Conservation (phyloP, 495 filamentous ascomycete genomes). For the Xeromyces bisporus region DNA sequence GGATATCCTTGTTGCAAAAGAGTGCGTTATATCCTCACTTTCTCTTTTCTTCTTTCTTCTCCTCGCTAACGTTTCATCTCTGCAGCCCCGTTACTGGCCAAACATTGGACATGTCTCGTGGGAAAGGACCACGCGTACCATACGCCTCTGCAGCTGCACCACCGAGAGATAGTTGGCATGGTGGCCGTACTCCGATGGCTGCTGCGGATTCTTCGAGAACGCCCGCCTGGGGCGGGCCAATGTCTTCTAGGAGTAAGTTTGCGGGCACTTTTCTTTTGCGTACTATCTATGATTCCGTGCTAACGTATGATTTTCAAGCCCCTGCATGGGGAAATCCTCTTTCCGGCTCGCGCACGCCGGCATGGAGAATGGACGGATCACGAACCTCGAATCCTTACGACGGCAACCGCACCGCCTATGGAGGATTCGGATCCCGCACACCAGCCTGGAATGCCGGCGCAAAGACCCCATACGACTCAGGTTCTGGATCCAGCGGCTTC, state of each 20-base stretch:
- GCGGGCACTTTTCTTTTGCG: background rate
- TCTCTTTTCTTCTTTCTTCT: conserved; percentile 2
- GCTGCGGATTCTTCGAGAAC: conserved; percentile 43
- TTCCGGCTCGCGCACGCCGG: conserved; percentile 48
- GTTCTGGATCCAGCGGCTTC: conserved; percentile 39
- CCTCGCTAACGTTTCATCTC: conserved; percentile 8
- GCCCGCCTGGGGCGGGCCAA: conserved; percentile 46
- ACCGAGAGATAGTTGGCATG: conserved; percentile 25
- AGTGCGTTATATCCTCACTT: conserved; percentile 38
- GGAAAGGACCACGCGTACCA: conserved; percentile 36
- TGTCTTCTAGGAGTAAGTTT: conserved; percentile 38
- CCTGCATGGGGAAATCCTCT: conserved; percentile 43
- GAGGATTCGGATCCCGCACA: conserved; percentile 31
- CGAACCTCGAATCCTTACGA: conserved; percentile 69
- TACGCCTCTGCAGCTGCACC: conserved; percentile 25
- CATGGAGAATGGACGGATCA: conserved; percentile 56
- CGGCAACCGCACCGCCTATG: conserved; percentile 58
- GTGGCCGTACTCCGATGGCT: conserved; percentile 53
- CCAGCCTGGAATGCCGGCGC: conserved; percentile 44
- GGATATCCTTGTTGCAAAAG: conserved; percentile 60
- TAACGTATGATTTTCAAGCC: conserved; percentile 17
- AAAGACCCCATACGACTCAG: conserved; percentile 53
- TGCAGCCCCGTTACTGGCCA: conserved; percentile 48
- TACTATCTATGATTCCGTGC: background rate
- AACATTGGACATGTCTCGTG: conserved; percentile 46